Conservation (phyloP, 2,329 filamentous ascomycete species). For the Stachybotrys chartarum region DNA sequence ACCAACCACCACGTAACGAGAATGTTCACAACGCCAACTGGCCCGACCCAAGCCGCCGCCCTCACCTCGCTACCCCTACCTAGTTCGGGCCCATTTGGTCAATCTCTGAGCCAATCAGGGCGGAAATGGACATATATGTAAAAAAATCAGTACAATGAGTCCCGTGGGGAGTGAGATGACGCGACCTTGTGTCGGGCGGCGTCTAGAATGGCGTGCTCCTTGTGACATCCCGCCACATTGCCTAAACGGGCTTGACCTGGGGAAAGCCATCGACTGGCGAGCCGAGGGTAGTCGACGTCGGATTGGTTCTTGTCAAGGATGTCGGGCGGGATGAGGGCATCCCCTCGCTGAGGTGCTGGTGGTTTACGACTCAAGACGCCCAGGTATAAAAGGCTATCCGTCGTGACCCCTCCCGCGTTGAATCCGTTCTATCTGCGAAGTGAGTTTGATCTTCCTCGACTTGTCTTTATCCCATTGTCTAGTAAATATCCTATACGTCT, state of each 20-base stretch:
- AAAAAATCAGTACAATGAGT: neutral
- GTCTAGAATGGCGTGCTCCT: neutral
- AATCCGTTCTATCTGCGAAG: neutral
- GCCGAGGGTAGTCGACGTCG: neutral
- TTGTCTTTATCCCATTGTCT: neutral
- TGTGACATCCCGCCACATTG: neutral
- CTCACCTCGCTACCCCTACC: too few relatives aligned
- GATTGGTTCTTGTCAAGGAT: neutral
- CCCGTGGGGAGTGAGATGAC: neutral
- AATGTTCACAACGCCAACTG: too few relatives aligned
- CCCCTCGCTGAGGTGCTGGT: neutral
- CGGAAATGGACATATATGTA: too few relatives aligned
- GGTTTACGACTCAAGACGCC: too few relatives aligned
- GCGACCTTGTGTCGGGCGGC: neutral
- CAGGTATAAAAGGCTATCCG: neutral
- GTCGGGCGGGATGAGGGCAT: neutral
- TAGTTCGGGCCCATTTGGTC: too few relatives aligned
- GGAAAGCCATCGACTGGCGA: neutral
- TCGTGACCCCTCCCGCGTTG: neutral
- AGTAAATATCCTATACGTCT: constrained; percentile 8
- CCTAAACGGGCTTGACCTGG: neutral
- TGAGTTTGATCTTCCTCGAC: neutral
- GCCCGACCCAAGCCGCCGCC: too few relatives aligned
- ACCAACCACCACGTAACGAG: too few relatives aligned
- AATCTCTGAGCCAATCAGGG: too few relatives aligned